Conservation (phyloP, 2,329 filamentous ascomycete genomes). For the Xylariaceae sp. region DNA sequence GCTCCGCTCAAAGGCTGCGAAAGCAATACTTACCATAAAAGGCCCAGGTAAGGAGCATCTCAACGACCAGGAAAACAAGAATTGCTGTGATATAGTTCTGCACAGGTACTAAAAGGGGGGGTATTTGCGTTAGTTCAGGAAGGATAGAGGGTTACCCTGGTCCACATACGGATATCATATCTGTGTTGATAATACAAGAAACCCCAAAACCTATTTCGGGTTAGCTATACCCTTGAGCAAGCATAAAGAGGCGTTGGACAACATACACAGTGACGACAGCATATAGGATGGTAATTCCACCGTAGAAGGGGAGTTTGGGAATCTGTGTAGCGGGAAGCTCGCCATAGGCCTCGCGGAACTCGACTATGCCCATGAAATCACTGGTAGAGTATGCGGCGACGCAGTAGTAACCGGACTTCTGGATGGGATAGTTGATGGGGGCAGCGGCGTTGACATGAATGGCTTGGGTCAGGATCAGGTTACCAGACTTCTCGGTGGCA, state of each 20-base stretch:
- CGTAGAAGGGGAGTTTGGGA: constrained; percentile 95
- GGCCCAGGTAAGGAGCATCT: constrained; percentile 98
- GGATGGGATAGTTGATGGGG: constrained; percentile 76
- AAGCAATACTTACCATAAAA: constrained; percentile 69
- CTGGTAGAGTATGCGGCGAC: constrained; percentile 71
- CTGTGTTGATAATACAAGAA: constrained; percentile 95
- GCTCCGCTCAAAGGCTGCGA: neutral
- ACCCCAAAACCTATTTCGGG: constrained; percentile 67
- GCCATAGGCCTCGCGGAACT: constrained; percentile 94
- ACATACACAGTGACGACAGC: constrained; percentile 72
- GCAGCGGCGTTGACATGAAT: constrained; percentile 74
- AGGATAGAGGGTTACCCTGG: no score
- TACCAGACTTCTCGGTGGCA: constrained; percentile 66
- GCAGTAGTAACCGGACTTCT: constrained; percentile 94
- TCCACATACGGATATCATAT: constrained; percentile 75
- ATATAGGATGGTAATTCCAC: constrained; percentile 89
- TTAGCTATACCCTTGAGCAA: no score
- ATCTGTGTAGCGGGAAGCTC: constrained; percentile 95
- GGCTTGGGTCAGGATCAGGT: constrained; percentile 72
- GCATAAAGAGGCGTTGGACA: constrained; percentile 6
- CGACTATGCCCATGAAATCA: constrained; percentile 75
- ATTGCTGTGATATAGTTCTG: constrained; percentile 99
- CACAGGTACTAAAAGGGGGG: constrained; percentile 63
- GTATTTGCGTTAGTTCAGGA: neutral
- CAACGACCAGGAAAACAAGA: constrained; percentile 85